Conservation (phyloP, 2,329 filamentous ascomycete genomes). For the Aspergillus amoenus region DNA sequence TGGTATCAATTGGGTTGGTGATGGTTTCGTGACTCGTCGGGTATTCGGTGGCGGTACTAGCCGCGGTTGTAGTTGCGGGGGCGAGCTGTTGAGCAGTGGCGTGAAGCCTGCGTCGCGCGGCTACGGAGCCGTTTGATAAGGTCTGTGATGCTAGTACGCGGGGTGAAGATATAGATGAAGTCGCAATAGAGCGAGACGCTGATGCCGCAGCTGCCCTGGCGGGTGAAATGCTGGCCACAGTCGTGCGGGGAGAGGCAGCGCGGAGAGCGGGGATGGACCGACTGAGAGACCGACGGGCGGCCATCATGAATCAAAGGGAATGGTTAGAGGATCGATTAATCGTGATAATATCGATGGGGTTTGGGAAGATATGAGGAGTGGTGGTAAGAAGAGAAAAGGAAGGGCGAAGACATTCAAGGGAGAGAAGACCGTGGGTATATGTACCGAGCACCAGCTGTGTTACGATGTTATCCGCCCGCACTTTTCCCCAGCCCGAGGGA, state of each 20-base stretch:
- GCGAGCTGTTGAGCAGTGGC: conserved; percentile 54
- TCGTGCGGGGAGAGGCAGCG: conserved; percentile 37
- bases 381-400: not conserved
- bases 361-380: not conserved
- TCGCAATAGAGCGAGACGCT: conserved; percentile 26
- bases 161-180: conserved; percentile 22
- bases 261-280: conserved; percentile 41
- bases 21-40: conserved; percentile 58
- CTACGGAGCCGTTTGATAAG: conserved; percentile 22
- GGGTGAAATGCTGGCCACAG: conserved; percentile 21
- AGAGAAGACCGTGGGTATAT: not conserved
- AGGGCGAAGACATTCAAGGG: not conserved
- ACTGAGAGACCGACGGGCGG: conserved; percentile 38
- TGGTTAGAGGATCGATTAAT: not conserved
- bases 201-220: conserved; percentile 24
- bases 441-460: not conserved
- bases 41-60: conserved; percentile 53
- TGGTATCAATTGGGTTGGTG: conserved; percentile 55
- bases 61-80: conserved; percentile 50
- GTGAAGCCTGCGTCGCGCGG: conserved; percentile 45
- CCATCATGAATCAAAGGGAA: conserved; percentile 27
- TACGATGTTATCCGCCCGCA: conserved; percentile 1
- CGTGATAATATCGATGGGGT: not conserved
- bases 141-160: conserved; percentile 19
- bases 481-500: conserved; percentile 2